Evolutionary conservation across 2,329 filamentous ascomycete genomes (phyloP), one percentile per base, ranked within the genome.

Genomic region (Chaetomium globosum): DNA sequence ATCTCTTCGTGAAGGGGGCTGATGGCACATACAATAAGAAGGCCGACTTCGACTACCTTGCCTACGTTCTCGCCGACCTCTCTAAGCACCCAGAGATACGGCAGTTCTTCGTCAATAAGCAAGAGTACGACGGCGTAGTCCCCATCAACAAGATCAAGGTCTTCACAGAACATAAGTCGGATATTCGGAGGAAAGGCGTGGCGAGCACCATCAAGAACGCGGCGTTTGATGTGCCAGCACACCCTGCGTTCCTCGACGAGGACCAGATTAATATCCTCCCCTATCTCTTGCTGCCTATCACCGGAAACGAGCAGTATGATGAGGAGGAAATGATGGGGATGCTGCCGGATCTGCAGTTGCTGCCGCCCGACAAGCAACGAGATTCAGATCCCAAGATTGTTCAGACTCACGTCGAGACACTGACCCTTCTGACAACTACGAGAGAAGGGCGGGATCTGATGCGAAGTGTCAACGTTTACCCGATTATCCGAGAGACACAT

Each of bases 151-250:
- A 98, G 81, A 82, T 99, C 67, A 90, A 90, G 66, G 94, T 98
- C 65, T 98, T 98, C 77, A 98, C 95, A 1, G 92, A 96, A 77
- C 92, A 97, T 79, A 83, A 85, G 71, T 96, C 91, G 2, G 85
- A 89, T 31, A 87, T 97, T 61, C 87, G 95, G 65, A 85, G 95
- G 62, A 92, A 92, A 73, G 95, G 95, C n/a, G 93, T 97, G n/a
- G 94, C 94, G 8, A 93, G 89, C 67, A 95, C 92, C 10, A 92
- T 99, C 75, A 98, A 98, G 78, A 99, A 99, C 74, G 87, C 91
- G 33, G 88, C 92, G 7, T 98, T 99, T 74, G 90, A 96, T 72
- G 79, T 94, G 6, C 78, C 85, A 3, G 85, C 89, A 0, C 94
- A 98, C 73, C 81, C 85, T 0, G 79, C 83, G 1, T 88, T 97